A percentile compares a stretch with the other conserved stretches of the same genome.
Evolutionary conservation across 306 rosid species (phyloP).

Genomic region (Glycine soja): DNA sequence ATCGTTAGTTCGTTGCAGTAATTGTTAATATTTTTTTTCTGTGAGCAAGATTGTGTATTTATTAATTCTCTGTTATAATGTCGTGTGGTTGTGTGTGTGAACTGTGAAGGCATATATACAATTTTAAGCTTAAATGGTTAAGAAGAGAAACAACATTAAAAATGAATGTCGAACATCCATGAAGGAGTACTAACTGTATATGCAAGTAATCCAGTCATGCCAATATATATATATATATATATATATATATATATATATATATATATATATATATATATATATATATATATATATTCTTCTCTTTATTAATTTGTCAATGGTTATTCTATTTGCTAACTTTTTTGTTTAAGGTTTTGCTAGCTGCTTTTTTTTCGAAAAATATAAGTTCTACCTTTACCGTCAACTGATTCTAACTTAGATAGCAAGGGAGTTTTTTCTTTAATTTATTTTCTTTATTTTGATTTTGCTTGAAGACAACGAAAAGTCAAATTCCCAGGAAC

Average conservation of each 20-base stretch:
- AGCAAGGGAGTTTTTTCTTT: constrained; percentile 8
- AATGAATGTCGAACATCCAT: too few relatives aligned
- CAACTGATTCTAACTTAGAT: constrained; percentile 29
- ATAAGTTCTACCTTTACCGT: neutral
- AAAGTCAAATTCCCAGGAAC: constrained; percentile 16
- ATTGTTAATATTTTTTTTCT: neutral
- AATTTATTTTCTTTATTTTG: neutral
- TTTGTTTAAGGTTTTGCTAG: neutral
- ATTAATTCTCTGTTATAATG: neutral
- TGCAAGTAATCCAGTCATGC: too few relatives aligned
- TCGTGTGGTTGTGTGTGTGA: neutral
- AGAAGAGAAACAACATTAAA: neutral
- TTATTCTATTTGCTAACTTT: neutral
- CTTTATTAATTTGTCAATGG: neutral
- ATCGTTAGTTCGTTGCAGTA: neutral
- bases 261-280: too few relatives aligned
- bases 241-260: too few relatives aligned
- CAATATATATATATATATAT: too few relatives aligned
- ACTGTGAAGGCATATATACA: neutral
- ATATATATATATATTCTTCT: too few relatives aligned
- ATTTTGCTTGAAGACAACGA: constrained; percentile 3
- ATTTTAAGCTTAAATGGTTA: neutral
- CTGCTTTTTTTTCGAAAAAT: neutral
- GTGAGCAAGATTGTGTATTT: neutral
- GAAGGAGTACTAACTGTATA: too few relatives aligned